Conservation (phyloP, 352 stramenopile species). For the Phytopythium montanum region DNA sequence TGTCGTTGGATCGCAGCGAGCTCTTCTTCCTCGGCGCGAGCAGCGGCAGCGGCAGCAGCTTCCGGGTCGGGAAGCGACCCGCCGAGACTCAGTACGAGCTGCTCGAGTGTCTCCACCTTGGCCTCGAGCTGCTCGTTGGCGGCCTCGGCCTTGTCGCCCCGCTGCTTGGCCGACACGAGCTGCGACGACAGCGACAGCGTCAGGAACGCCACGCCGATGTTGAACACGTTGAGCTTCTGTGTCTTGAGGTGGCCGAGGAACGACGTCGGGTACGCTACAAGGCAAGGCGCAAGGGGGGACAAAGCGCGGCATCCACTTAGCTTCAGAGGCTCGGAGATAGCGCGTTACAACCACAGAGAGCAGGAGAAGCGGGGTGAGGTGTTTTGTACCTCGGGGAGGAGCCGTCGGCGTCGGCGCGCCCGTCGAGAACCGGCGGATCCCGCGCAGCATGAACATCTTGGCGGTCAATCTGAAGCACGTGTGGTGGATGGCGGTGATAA, state of each 20-base stretch:
- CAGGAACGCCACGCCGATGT: slow-evolving; percentile 79
- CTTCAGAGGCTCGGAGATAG: not conserved
- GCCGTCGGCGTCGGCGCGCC: slow-evolving; percentile 12
- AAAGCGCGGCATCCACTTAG: not conserved
- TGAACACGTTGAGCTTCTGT: slow-evolving; percentile 85
- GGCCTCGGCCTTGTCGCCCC: slow-evolving; percentile 30
- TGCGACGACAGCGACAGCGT: slow-evolving; percentile 84
- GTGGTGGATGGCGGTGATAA: not conserved
- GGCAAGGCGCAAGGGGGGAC: not conserved
- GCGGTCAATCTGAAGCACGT: not conserved
- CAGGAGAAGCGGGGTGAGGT: not conserved
- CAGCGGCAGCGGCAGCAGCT: slow-evolving; percentile 24
- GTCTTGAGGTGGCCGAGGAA: slow-evolving; percentile 75
- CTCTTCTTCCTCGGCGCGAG: slow-evolving; percentile 30
- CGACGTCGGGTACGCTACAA: slow-evolving; percentile 71
- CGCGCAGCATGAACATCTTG: slow-evolving; percentile 29
- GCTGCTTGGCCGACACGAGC: slow-evolving; percentile 74
- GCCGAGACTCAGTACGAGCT: slow-evolving; percentile 59
- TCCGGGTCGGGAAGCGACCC: slow-evolving; percentile 56
- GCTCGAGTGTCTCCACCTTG: slow-evolving; percentile 51
- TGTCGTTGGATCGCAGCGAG: slow-evolving; percentile 22
- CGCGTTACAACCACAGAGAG: not conserved
- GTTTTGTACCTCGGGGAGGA: slow-evolving; percentile 28
- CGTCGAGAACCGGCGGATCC: slow-evolving; percentile 40
- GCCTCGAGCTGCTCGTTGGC: slow-evolving; percentile 42